A percentile compares a stretch with the other conserved stretches of the same genome.
Evolutionary conservation across 345 rosid species (phyloP).

Genomic region (Toxicodendron radicans): DNA sequence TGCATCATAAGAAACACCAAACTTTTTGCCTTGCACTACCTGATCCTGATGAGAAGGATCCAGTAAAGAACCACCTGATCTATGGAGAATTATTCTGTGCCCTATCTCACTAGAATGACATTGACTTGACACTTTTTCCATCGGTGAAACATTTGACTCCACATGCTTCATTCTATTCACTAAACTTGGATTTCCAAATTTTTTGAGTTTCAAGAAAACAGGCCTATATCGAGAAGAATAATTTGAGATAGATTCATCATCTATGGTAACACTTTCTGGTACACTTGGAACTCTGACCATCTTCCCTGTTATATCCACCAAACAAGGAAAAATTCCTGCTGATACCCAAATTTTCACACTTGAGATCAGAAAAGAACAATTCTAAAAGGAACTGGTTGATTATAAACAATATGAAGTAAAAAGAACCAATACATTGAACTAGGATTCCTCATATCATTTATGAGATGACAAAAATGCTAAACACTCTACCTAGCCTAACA

Average conservation of each 20-base stretch:
- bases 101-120: constrained; percentile 5
- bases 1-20: constrained; percentile 5
- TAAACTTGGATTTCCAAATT: constrained; percentile 27
- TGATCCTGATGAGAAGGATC: constrained; percentile 1
- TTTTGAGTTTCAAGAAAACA: neutral
- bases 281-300: neutral
- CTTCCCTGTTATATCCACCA: neutral
- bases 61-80: constrained; percentile 8
- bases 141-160: constrained; percentile 17
- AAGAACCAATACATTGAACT: constrained; percentile 5
- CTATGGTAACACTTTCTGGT: neutral
- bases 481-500: constrained; percentile 1
- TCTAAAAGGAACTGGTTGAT: neutral
- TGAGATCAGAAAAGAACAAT: neutral
- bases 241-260: neutral
- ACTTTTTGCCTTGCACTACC: neutral
- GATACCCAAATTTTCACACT: neutral
- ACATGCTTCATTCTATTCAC: constrained; percentile 28
- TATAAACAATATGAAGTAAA: neutral
- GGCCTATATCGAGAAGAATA: neutral
- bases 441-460: neutral
- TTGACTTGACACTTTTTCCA: constrained; percentile 1
- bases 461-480: neutral
- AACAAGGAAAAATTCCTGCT: neutral
- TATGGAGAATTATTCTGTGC: too few relatives aligned